A percentile compares a stretch with the other conserved stretches of the same genome.
Conservation (phyloP, 1,284 basidiomycete genomes). For the Microbotryum scabiosae region DNA sequence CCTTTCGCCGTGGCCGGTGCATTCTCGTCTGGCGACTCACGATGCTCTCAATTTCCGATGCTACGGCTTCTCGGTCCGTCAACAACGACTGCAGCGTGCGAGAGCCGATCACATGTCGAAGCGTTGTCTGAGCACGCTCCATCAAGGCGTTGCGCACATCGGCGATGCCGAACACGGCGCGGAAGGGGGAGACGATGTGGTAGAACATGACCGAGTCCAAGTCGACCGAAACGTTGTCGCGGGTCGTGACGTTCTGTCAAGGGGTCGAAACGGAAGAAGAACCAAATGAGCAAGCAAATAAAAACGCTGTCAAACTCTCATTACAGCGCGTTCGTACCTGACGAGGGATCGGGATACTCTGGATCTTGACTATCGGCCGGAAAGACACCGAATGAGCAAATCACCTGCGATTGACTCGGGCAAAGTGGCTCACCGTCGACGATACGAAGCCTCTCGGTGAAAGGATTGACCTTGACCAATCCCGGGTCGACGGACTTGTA, state of each 20-base stretch:
- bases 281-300: not conserved
- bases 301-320: conserved; percentile 45
- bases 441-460: conserved; percentile 69
- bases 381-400: too few species aligned
- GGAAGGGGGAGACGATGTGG: conserved; percentile 57
- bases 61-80: conserved; percentile 86
- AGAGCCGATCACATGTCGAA: conserved; percentile 75
- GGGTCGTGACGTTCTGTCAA: conserved; percentile 43
- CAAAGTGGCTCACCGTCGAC: conserved; percentile 47
- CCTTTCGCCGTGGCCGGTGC: not conserved
- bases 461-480: conserved; percentile 78
- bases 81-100: conserved; percentile 46
- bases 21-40: conserved; percentile 45
- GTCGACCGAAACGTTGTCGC: conserved; percentile 79
- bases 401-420: too few species aligned
- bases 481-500: conserved; percentile 51
- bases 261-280: conserved; percentile 10
- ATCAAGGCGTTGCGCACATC: conserved; percentile 79
- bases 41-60: conserved; percentile 90
- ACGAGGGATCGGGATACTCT: conserved; percentile 74
- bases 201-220: conserved; percentile 86
- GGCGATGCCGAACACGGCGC: conserved; percentile 82
- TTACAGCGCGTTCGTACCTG: conserved; percentile 49
- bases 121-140: conserved; percentile 90
- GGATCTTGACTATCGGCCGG: conserved; percentile 63